Evolutionary conservation across 352 stramenopile species (phyloP).

Genomic region (Thalassiosira ordinaria): DNA sequence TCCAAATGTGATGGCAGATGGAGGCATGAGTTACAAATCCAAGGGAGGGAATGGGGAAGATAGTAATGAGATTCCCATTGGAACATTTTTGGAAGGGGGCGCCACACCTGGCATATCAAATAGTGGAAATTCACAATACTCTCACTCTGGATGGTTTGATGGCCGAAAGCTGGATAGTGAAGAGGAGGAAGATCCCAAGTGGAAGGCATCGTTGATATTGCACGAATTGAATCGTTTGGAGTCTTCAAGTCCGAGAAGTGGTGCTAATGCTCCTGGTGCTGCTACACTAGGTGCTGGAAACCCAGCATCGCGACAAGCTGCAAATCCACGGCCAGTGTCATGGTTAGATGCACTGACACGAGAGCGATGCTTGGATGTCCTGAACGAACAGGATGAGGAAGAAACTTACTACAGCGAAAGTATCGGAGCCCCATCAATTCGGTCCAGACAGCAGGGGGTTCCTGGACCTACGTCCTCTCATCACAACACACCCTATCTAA

Average conservation of each 20-base stretch:
- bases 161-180: conserved; percentile 40
- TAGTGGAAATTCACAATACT: conserved; percentile 8
- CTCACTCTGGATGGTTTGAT: conserved; percentile 29
- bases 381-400: conserved; percentile 44
- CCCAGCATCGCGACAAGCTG: conserved; percentile 5
- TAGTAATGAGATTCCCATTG: conserved; percentile 1
- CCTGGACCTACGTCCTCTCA: conserved; percentile 45
- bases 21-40: conserved; percentile 40
- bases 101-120: conserved; percentile 43
- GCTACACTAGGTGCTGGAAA: no score
- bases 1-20: conserved; percentile 32
- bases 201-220: conserved; percentile 76
- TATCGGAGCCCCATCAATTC: background rate
- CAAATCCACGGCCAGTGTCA: conserved; percentile 45
- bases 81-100: conserved; percentile 50
- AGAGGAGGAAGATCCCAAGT: conserved; percentile 64
- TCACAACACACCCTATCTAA: conserved; percentile 54
- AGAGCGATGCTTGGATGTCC: conserved; percentile 66
- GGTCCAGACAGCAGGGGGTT: background rate
- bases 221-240: conserved; percentile 69
- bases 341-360: conserved; percentile 79
- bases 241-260: conserved; percentile 13
- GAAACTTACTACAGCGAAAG: conserved; percentile 8
- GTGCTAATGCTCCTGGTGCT: background rate
- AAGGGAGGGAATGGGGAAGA: conserved; percentile 4